Evolutionary conservation across 2,329 filamentous ascomycete genomes (phyloP).

Genomic region (Parascedosporium putredinis): DNA sequence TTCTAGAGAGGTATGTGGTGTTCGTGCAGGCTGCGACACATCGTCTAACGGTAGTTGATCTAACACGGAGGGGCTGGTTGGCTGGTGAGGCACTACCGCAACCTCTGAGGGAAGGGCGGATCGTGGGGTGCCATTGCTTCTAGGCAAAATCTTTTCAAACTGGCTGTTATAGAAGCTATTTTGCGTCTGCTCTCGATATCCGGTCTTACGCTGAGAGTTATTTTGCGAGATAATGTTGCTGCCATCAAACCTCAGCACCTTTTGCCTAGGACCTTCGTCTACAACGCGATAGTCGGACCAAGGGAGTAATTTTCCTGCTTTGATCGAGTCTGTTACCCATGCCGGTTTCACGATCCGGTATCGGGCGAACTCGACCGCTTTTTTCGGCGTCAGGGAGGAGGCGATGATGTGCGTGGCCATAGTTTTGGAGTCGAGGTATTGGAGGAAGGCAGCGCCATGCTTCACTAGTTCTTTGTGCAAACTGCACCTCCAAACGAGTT

Average conservation of each 20-base stretch:
- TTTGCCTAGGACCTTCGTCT: conserved; percentile 75
- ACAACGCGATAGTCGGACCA: conserved; percentile 81
- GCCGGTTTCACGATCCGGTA: conserved; percentile 91
- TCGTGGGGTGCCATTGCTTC: neutral
- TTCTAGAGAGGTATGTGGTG: too few relatives aligned
- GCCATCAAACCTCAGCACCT: conserved; percentile 53
- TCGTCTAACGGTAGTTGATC: too few relatives aligned
- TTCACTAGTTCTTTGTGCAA: conserved; percentile 80
- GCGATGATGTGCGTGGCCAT: conserved; percentile 94
- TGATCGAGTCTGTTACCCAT: conserved; percentile 86
- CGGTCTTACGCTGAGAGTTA: conserved; percentile 42
- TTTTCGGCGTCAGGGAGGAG: conserved; percentile 82
- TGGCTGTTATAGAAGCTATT: conserved; percentile 75
- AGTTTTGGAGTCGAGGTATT: conserved; percentile 92
- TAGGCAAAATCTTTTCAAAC: conserved; percentile 31
- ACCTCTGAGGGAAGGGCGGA: too few relatives aligned
- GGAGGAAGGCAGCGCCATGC: conserved; percentile 88
- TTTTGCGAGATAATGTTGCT: conserved; percentile 58
- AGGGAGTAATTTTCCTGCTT: conserved; percentile 67
- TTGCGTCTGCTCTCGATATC: conserved; percentile 74
- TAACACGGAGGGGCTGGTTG: too few relatives aligned
- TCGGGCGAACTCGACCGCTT: conserved; percentile 73
- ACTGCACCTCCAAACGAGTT: too few relatives aligned
- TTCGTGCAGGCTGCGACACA: too few relatives aligned
- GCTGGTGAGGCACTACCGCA: too few relatives aligned